phyloP scores from a whole-genome alignment of 2,329 filamentous ascomycete genomes.

The Cercospora zeina region DNA sequence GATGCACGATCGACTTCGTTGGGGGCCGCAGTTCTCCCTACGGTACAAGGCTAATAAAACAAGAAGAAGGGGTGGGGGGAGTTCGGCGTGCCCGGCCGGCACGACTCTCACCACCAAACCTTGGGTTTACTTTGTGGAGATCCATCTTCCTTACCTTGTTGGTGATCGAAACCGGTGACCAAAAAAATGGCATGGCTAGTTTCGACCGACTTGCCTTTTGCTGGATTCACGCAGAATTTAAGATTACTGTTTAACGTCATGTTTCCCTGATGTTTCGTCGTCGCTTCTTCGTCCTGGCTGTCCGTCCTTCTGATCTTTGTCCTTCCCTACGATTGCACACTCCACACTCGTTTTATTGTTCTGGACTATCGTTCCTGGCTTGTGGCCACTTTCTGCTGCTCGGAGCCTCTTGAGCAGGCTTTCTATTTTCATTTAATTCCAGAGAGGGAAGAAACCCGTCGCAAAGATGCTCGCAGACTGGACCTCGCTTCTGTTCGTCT shows the following conservation, averaged over 20 bases:
- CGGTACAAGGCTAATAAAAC: too few species aligned
- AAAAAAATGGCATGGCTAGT: neutral
- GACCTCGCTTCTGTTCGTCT: constrained; percentile 8
- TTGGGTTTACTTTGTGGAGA: too few species aligned
- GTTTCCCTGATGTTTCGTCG: neutral
- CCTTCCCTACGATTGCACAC: neutral
- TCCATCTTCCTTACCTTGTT: constrained; percentile 1
- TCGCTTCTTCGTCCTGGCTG: neutral
- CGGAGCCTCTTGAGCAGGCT: constrained; percentile 1
- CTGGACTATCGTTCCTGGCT: neutral
- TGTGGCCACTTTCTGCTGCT: neutral
- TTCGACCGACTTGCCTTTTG: neutral
- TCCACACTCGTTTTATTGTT: neutral
- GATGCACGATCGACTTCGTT: neutral
- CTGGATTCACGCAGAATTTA: neutral
- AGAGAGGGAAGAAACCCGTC: neutral
- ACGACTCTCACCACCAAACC: neutral
- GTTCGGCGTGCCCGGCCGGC: neutral
- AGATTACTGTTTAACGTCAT: neutral
- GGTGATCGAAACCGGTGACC: neutral
- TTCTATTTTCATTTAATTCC: neutral
- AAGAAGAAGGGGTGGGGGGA: too few species aligned
- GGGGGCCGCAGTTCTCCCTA: neutral
- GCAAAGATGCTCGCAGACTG: constrained; percentile 16
- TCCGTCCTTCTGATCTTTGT: neutral